Base-by-base conservation (phyloP, 2,329 filamentous ascomycete genomes). In the Aureobasidium zeae region DNA sequence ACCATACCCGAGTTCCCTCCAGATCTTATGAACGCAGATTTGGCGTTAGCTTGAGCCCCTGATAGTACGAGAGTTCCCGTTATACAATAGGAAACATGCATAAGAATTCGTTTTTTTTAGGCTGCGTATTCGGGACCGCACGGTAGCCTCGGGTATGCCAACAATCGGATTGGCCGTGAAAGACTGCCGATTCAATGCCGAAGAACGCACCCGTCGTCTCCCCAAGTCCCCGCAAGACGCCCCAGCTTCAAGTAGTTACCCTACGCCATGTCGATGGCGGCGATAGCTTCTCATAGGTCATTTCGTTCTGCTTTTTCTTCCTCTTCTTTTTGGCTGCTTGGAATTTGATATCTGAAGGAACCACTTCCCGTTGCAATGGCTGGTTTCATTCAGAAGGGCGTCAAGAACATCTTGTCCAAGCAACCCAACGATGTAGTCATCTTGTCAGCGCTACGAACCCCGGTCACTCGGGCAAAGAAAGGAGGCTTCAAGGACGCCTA, bases 401-500 rank as follows among this genome's bases (percentile, higher is more conserved):
- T 89, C 50, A 77, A 79, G 53, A 75, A 81, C 57, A 78, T 94
- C 53, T 78, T 94, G 48, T 67, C 79, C 56, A 94, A 91, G 64
- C 68, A 79, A 17, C 82, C 86, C 29, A 76, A 79, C 51, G 88
- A 95, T 66, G 76, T 86, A 30, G 86, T 95, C 55, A 83, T 95
- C 60, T 79, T 94, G 55, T 93, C 87, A 15, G 79, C 87, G n/a
- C 74, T 94, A 29, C 85, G 88, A 53, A 95, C 88, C 6, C 84
- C 88, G 29, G 74, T 95, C 51, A 89, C 83, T 48, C 79, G 86
- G 51, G 78, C 86, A 29, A 82, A 86, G 69, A 86, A 86, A 58
- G 88, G 88, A 57, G 74, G 76, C 13, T 78, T 95, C 57, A 85
- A 86, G 63, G 84, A 94, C 61, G 81, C 88, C 36, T 88, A 89